Base-by-base conservation (phyloP, 2,329 filamentous ascomycete genomes). In the Ophiostoma tasmaniense region DNA sequence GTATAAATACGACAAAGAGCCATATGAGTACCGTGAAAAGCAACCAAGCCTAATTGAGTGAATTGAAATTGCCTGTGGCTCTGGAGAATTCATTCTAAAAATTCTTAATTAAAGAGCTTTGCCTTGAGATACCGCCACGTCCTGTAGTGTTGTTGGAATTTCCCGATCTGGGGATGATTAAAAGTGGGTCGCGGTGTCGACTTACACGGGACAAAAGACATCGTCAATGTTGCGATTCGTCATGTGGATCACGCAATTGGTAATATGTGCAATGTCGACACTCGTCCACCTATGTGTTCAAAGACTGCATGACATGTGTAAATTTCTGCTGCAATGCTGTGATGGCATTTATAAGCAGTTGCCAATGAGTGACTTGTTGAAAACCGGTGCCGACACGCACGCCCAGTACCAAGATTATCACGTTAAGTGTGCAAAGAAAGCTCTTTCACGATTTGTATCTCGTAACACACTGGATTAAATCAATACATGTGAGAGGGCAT, bases 201-300 rank as follows among this genome's bases (percentile, higher is more conserved):
- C 62, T 64, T 64, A 64, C 62, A 64, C 62, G 62, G 62, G 35
- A 28, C 50, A 28, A 55, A 25, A 25, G 50, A 55, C 50, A 55
- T 25, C 50, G 50, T 13, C 62, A 64, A 64, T 37, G 33, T 39
- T 64, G 62, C 35, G 33, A 64, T 64, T 39, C 17, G 33, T 17
- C 35, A 22, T 33, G 59, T 62, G 59, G 59, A 62, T 62, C 59
- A 62, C 59, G 59, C 59, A 62, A 62, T 62, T n/a, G 59, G 5
- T n/a, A 22, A 62, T 55, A 25, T 11, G 59, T 33, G 59, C 59
- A 20, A 62, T 62, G 59, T 62, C 59, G 59, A 33, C 59, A 62
- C n/a, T 25, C 13, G 22, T n/a, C 7, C 50, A 55, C 13, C 11
- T 14, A 22, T 10, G 25, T 3, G 22, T 11, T 13, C 6, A 13